Evolutionary conservation across 805 yeast genomes (phyloP), one percentile per base, ranked within the genome.

Genomic region (Barnettozyma vustinii): DNA sequence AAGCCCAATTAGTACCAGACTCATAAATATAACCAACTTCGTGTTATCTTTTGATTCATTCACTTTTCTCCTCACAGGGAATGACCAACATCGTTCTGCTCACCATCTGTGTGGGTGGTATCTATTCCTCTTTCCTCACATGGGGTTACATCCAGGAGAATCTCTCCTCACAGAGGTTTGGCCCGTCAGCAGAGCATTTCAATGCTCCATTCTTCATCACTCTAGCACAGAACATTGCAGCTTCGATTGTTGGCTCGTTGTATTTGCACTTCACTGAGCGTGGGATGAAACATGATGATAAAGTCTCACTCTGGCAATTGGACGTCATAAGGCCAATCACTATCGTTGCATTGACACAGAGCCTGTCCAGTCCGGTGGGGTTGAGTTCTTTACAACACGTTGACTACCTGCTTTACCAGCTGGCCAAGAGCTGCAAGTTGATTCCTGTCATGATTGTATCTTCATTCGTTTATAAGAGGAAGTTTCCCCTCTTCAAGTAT

Each of bases 71-170:
- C 30, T 15, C 23, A 27, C 45, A 32, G 5, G 21, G 12, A 16
- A 50, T 43, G 52, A 37, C 41, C 33, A 30, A 39, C 27, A 10
- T 42, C 1, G 18, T 47, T 3, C 54, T 54, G 44, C 54, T 71
- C 26, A 18, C 60, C 5, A 45, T 64, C n/a, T 68, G 71, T 42
- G 64, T 69, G 1, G 49, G 48, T 1, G 97, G 97, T 0, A 87
- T 94, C 35, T 94, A 94, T 61, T 80, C 79, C 2, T 84, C 96
- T 44, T 94, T 94, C 59, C 69, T 94, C 25, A 76, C 92, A 1
- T 94, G 99, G 99, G 90, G 96, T 0, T 76, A 88, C 35, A 77
- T 94, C 12, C 98, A 94, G 62, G 99, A 94, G 65, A 81, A 92
- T 42, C 80, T 94, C 54, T 77, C 90, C 13, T 80, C 90, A 1